Evolutionary conservation across 2,329 filamentous ascomycete genomes (phyloP).

Genomic region (Penicillium freii): DNA sequence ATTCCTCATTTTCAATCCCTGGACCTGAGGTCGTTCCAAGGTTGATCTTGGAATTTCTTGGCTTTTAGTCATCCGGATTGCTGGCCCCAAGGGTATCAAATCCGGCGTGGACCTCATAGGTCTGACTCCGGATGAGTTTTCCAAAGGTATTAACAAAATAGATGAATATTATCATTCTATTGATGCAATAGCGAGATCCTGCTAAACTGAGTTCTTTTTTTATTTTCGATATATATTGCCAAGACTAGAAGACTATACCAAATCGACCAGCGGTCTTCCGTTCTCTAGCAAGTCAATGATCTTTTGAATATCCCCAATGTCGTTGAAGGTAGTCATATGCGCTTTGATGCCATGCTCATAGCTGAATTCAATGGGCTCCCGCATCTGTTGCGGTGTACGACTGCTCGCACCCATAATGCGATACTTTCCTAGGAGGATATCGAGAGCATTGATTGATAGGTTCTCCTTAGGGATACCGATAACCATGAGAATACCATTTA

Average conservation of each 20-base stretch:
- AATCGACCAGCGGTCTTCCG: too few species aligned
- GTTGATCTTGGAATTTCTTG: background rate
- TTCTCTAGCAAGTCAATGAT: too few species aligned
- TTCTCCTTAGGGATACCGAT: background rate
- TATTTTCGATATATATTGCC: too few species aligned
- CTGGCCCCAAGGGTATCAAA: background rate
- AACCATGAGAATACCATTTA: background rate
- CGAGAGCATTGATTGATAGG: background rate
- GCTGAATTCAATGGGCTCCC: constrained; percentile 1
- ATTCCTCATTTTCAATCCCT: background rate
- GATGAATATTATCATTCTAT: background rate
- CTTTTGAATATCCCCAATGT: too few species aligned
- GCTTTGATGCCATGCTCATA: background rate
- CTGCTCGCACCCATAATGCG: background rate
- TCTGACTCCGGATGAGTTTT: background rate
- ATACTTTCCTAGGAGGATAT: background rate
- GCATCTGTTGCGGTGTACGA: background rate
- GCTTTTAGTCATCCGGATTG: constrained; percentile 8
- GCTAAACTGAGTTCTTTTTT: background rate
- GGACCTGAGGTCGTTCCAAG: background rate
- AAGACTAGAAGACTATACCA: too few species aligned
- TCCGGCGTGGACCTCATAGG: background rate
- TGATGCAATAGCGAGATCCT: background rate
- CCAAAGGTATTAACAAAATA: background rate
- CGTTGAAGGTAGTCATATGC: too few species aligned